Percentiles rank a stretch among this genome's conserved stretches.
These are phyloP conservation scores for Pythium plurisporium DNA, from an alignment of 352 stramenopile species.

Conservation along the genomic window DNA sequence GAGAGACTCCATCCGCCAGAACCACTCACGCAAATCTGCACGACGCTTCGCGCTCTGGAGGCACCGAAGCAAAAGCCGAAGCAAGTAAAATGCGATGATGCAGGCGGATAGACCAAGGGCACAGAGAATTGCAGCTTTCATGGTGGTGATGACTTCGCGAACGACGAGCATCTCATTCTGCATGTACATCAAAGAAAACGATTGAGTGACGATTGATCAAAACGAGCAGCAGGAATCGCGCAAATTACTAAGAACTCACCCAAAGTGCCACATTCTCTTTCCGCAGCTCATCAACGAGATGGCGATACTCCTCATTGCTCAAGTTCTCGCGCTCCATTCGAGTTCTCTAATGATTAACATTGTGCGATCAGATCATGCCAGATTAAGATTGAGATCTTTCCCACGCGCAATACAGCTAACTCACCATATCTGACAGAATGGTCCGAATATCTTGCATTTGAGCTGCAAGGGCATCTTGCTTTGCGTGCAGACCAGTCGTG, in stretches of 20 bases:
- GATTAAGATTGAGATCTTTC: no score
- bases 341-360: background rate
- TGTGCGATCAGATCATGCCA: no score
- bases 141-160: slow-evolving; percentile 80
- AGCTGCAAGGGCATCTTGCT: slow-evolving; percentile 43
- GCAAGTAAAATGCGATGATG: slow-evolving; percentile 72
- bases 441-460: slow-evolving; percentile 53
- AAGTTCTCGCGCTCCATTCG: slow-evolving; percentile 13
- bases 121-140: slow-evolving; percentile 79
- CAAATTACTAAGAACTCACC: slow-evolving; percentile 21
- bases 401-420: no score
- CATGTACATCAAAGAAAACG: no score
- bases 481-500: slow-evolving; percentile 20
- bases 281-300: slow-evolving; percentile 19
- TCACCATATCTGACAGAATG: slow-evolving; percentile 47
- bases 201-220: no score
- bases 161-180: slow-evolving; percentile 79
- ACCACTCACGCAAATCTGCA: slow-evolving; percentile 71
- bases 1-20: slow-evolving; percentile 55
- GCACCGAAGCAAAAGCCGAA: slow-evolving; percentile 65
- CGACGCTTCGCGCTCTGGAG: slow-evolving; percentile 66
- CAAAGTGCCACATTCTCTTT: slow-evolving; percentile 27
- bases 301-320: slow-evolving; percentile 11
- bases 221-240: no score
- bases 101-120: slow-evolving; percentile 62